Evolutionary conservation across 2,329 filamentous ascomycete genomes (phyloP), one percentile per base, ranked within the genome.

Genomic region (Sporothrix mexicana): DNA sequence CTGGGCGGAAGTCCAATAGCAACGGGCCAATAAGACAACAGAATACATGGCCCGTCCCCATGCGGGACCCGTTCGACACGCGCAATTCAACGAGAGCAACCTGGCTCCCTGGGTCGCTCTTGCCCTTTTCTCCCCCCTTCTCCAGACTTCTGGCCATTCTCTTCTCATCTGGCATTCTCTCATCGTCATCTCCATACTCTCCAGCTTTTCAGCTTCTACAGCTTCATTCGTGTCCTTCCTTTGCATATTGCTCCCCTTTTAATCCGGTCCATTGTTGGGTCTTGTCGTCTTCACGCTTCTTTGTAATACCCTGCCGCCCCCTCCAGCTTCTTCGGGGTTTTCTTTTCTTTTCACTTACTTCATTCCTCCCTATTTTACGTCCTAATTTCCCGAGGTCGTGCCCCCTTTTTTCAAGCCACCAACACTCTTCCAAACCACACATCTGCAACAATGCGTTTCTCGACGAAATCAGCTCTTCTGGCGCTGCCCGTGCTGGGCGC

Each of bases 391-490:
- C 12, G 45, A 57, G 64, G 45, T 20, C 25, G 51, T 47, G 20
- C 49, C 55, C 51, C 41, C 55, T 68, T 55, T 51, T 30, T 25
- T 43, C 25, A 43, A 25, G 47, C 41, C 17, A 20, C 49, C 20
- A 17, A 70, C 20, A 17, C 43, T n/a, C 30, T 36, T 36, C 3
- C 12, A n/a, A 20, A 51, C 10, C n/a, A 12, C 49, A 71, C 71
- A 62, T 43, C 15, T 30, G n/a, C 43, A 55, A 85, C 77, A 74
- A 91, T 91, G 89, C 89, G 87, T 79, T 86, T 91, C 82, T 86
- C 87, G 72, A 78, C 81, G 69, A 53, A 85, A 73, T 80, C 85
- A 76, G 76, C 86, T 71, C 78, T 87, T 70, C 81, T 88, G 78
- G 85, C 86, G 66, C 83, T 91, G 79, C 88, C 89, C 76, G 81